Conservation (phyloP, 305 asterid genomes). For the Ajuga reptans region DNA sequence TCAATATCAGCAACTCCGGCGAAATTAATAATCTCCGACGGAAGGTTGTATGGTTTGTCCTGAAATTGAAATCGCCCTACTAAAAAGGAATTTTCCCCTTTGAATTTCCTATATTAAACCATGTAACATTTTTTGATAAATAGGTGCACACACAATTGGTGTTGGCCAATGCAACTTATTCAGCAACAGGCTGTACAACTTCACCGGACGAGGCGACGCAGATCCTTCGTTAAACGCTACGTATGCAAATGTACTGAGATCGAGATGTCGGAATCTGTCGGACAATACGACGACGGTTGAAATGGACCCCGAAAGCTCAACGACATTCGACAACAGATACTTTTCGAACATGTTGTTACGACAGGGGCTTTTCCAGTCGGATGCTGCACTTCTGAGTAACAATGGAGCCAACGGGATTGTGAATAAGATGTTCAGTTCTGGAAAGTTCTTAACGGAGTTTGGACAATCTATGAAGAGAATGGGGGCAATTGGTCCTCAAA, state of each 20-base stretch:
- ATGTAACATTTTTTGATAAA: too few species aligned
- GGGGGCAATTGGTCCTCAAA: constrained; percentile 29
- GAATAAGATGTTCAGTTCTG: neutral
- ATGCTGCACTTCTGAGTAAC: constrained; percentile 1
- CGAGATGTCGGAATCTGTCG: neutral
- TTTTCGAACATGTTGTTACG: neutral
- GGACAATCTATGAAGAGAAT: constrained; percentile 31
- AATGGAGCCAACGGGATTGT: neutral
- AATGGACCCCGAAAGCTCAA: constrained; percentile 17
- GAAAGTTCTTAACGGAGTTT: neutral
- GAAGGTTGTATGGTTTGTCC: too few species aligned
- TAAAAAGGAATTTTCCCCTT: too few species aligned
- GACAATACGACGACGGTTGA: constrained; percentile 14
- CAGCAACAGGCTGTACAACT: constrained; percentile 40
- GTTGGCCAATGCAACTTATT: constrained; percentile 29
- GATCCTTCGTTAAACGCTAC: constrained; percentile 32
- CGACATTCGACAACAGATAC: neutral
- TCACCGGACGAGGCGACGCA: constrained; percentile 32
- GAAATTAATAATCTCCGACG: too few species aligned
- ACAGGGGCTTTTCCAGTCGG: constrained; percentile 18
- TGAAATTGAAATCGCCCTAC: too few species aligned
- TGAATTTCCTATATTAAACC: too few species aligned
- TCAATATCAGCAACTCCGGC: too few species aligned
- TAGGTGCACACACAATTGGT: constrained; percentile 44
- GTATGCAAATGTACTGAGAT: constrained; percentile 10